Evolutionary conservation across 1,284 basidiomycete genomes (phyloP).

Genomic region (Xerocomus amazonicus): DNA sequence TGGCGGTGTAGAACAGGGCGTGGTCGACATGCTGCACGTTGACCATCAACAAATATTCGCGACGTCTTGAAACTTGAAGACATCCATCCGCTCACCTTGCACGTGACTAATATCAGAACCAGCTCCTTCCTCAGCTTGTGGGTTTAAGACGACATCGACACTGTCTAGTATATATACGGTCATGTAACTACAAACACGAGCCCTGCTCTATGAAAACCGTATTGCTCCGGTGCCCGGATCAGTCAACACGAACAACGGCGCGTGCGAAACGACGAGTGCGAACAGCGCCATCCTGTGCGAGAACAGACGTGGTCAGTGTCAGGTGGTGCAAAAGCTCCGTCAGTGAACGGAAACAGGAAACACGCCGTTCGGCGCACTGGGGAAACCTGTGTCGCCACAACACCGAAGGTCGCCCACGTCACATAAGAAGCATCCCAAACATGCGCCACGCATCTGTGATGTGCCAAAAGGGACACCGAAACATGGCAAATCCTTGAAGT

Average conservation of each 20-base stretch:
- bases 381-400: constrained; percentile 21
- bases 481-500: constrained; percentile 3
- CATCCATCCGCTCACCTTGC: constrained; percentile 11
- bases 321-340: constrained; percentile 15
- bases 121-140: too few species aligned
- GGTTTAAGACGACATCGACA: neutral
- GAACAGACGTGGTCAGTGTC: constrained; percentile 29
- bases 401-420: constrained; percentile 7
- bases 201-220: constrained; percentile 28
- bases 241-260: constrained; percentile 31
- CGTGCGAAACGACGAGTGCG: constrained; percentile 30
- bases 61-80: neutral
- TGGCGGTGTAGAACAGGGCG: constrained; percentile 24
- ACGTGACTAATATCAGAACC: constrained; percentile 25
- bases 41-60: neutral
- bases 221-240: constrained; percentile 33
- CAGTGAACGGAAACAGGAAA: constrained; percentile 16
- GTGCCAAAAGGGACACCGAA: neutral
- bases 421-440: constrained; percentile 9
- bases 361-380: constrained; percentile 11
- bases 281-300: constrained; percentile 35
- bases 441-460: constrained; percentile 6
- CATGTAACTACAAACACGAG: constrained; percentile 20
- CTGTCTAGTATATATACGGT: constrained; percentile 11
- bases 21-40: constrained; percentile 34